Evolutionary conservation across 768 basidiomycete species (phyloP).

Genomic region (Xerocomus potaroensis): DNA sequence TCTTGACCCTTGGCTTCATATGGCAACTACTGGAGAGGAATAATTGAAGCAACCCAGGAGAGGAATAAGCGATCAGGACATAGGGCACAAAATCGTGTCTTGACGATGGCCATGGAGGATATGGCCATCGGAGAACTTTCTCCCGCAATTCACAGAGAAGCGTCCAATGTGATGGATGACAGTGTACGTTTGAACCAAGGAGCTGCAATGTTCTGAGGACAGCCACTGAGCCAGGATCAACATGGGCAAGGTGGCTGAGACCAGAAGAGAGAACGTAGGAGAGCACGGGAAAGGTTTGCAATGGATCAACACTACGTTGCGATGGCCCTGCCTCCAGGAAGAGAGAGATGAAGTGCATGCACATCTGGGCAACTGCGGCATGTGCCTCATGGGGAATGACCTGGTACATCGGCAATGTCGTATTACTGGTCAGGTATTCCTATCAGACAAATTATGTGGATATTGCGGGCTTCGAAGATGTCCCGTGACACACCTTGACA

Average conservation of each 20-base stretch:
- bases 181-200: background rate
- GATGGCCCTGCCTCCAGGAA: background rate
- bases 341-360: background rate
- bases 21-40: background rate
- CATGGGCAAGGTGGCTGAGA: slow-evolving; percentile 1
- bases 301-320: no score
- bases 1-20: background rate
- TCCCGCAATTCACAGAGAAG: background rate
- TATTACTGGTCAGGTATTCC: slow-evolving; percentile 3
- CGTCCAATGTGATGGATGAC: slow-evolving; percentile 3
- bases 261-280: background rate
- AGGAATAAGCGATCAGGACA: slow-evolving; percentile 1
- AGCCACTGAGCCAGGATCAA: background rate
- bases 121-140: background rate
- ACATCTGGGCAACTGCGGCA: background rate
- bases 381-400: background rate
- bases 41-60: background rate
- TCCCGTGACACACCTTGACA: background rate
- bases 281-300: background rate
- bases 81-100: background rate
- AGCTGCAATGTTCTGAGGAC: background rate
- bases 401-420: background rate
- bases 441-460: background rate
- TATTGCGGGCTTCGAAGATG: background rate
- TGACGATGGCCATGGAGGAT: slow-evolving; percentile 3